Percentiles rank a stretch among this genome's conserved stretches.
Evolutionary conservation across 2,329 filamentous ascomycete genomes (phyloP).

Genomic region (Daldinia sp.): DNA sequence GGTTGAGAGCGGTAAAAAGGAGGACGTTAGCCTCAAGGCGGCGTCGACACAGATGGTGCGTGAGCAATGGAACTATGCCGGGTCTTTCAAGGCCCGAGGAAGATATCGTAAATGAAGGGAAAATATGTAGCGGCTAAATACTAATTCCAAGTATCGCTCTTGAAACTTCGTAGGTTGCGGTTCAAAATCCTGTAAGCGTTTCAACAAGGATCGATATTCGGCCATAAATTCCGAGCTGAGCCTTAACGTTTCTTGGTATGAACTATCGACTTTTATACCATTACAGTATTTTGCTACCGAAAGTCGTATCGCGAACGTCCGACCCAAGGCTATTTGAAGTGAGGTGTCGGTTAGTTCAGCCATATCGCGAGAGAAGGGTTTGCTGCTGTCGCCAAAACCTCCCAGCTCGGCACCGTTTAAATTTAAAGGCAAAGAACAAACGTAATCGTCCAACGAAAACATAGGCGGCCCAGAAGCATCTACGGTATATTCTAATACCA

Average conservation of each 20-base stretch:
- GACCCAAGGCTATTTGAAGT: slow-evolving; percentile 19
- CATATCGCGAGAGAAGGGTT: neutral
- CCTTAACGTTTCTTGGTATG: slow-evolving; percentile 5
- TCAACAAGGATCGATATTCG: slow-evolving; percentile 9
- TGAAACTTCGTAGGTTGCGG: slow-evolving; percentile 8
- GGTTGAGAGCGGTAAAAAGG: slow-evolving; percentile 5
- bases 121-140: slow-evolving; percentile 22
- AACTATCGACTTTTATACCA: slow-evolving; percentile 3
- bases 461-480: slow-evolving; percentile 15
- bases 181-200: neutral
- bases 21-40: slow-evolving; percentile 8
- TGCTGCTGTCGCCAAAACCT: neutral
- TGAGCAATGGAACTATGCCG: slow-evolving; percentile 15
- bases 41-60: slow-evolving; percentile 18
- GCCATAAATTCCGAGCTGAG: slow-evolving; percentile 13
- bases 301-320: slow-evolving; percentile 12
- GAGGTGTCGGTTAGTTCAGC: slow-evolving; percentile 10
- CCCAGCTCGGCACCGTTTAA: slow-evolving; percentile 15
- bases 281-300: slow-evolving; percentile 17
- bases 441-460: slow-evolving; percentile 19
- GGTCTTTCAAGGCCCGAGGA: slow-evolving; percentile 7
- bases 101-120: slow-evolving; percentile 15
- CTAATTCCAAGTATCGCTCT: slow-evolving; percentile 12
- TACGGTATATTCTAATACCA: slow-evolving; percentile 17
- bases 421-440: slow-evolving; percentile 14